Base-by-base conservation (phyloP, 2,329 filamentous ascomycete species). In the Apiospora phragmitis region DNA sequence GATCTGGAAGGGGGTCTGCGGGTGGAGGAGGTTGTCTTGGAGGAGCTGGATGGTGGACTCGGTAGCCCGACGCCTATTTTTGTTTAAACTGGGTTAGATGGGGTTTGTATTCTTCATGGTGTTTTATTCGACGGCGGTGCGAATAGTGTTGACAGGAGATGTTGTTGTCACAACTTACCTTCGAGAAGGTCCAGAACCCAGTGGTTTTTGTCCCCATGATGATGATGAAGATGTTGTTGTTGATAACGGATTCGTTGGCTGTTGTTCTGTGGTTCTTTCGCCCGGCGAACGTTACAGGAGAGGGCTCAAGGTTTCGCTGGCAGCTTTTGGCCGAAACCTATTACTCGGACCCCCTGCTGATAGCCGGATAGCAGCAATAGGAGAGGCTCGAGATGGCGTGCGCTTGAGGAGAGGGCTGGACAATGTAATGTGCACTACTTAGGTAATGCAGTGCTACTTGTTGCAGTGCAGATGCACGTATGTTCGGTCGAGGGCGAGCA, bases 21-120 rank as follows among this genome's bases (percentile, higher is more conserved):
- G 83, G 77, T 83, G 80, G 66, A 88, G 80, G 71, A 88, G 75
- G 80, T 89, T 81, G 59, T 82, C 82, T 76, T 86, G 79, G 69
- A 88, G 79, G 69, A 83, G 78, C 68, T 81, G 80, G 72, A 82
- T 78, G 68, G 83, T 78, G 67, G 85, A 81, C n/a, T 86, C 80
- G 45, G 83, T 67, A 87, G 81, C 24, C 55, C 55, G 70, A 87
- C 72, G 75, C 76, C 79, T 80, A 71, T 42, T n/a, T 12, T 38
- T n/a, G 5, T 26, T 21, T 24, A 18, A 24, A n/a, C n/a, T 26
- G 67, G 62, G 45, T 43, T 43, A 65, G 24, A 26, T 18, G 6
- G 16, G 70, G 35, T 45, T 42, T 68, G 35, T 35, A 41, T 8
- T 38, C 26, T 26, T 49, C n/a, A 16, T 51, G 47, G 9, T 14